Base-by-base conservation (phyloP, 1,284 basidiomycete species). In the Tremellales sp. region DNA sequence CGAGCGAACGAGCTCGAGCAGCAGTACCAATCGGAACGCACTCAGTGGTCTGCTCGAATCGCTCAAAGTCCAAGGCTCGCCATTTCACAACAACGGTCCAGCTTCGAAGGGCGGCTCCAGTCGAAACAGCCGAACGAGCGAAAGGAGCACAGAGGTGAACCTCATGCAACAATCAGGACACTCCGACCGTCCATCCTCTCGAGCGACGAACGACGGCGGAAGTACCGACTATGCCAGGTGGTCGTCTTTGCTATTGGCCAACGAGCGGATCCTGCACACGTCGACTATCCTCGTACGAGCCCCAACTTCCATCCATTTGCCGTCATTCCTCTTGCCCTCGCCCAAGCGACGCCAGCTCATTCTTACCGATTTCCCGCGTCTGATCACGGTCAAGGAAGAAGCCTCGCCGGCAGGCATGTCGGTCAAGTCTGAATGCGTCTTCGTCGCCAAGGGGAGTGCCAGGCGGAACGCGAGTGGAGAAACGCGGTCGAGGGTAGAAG, bases 381-480 rank as follows among this genome's bases (percentile, higher is more conserved):
- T 80, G n/a, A 63, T 80, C 8, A 76, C 75, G 47, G 74, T 79
- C 60, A 79, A 78, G 56, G 78, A 79, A 43, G 68, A 70, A 25
- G 43, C 52, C 11, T 19, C 15, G 10, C 48, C 19, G 5, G 27
- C 12, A 7, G 15, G 37, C 31, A 61, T 77, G 46, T 72, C 71
- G 39, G 64, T 79, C 53, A 77, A 78, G 58, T 70, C 64, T 43
- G 77, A 78, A 53, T 75, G 76, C 27, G 66, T 77, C 13, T 61
- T 79, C 33, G 61, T 62, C 12, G 47, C 48, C 2, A 43, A 52
- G 17, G 12, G 51, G 45, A 10, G 46, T 49, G 26, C 51, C 46
- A 7, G 48, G n/a, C 27, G 41, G 45, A 23, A 11, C 10, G 37
- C 44, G 19, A n/a, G 21, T 7, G 49, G 52, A 8, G 41, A 57